phyloP scores from a whole-genome alignment of 2,329 filamentous ascomycete species.

The Cercospora sp. region DNA sequence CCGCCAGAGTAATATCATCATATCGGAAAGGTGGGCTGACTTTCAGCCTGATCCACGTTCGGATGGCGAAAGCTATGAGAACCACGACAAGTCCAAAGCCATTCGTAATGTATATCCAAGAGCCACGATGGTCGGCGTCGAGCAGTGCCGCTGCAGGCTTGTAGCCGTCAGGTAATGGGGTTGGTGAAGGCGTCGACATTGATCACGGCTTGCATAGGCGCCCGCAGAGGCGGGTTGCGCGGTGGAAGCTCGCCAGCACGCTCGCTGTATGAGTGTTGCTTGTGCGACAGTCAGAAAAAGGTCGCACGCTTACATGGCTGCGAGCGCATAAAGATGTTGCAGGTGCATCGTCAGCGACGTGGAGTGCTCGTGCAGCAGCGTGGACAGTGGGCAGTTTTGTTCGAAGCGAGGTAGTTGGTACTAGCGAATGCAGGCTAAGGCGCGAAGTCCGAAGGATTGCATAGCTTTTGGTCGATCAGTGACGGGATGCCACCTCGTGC shows the following conservation, averaged over 20 bases:
- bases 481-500: background rate
- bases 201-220: background rate
- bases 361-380: constrained; percentile 2
- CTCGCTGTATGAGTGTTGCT: background rate
- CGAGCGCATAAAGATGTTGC: background rate
- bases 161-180: constrained; percentile 19
- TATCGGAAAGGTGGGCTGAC: constrained; percentile 34
- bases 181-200: constrained; percentile 8
- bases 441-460: background rate
- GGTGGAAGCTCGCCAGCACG: background rate
- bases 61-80: constrained; percentile 44
- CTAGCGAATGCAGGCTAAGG: background rate
- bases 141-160: constrained; percentile 17
- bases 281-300: background rate
- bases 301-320: background rate
- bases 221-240: background rate
- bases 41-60: constrained; percentile 44
- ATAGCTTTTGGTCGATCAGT: background rate
- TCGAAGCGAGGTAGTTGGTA: background rate
- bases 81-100: constrained; percentile 43
- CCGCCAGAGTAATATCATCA: constrained; percentile 42
- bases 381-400: background rate
- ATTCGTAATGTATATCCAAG: constrained; percentile 45
- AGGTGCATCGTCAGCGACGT: background rate
- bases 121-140: constrained; percentile 41